Conservation (phyloP, 2,329 filamentous ascomycete genomes). For the Meredithiella fracta region DNA sequence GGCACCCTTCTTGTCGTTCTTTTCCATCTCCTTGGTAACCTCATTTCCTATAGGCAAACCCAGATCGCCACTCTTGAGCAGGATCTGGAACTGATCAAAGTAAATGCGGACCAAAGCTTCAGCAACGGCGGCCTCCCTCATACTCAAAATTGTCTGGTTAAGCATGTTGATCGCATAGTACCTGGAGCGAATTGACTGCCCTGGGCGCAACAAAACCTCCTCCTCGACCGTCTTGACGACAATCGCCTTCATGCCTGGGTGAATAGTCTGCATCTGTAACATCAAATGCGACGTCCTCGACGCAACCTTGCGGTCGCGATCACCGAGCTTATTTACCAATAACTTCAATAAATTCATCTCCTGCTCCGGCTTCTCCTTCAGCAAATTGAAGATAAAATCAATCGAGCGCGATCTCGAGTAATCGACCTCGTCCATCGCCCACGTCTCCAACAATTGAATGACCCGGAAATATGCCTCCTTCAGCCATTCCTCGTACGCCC, state of each 20-base stretch:
- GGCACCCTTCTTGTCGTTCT: conserved; percentile 20
- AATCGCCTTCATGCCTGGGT: conserved; percentile 85
- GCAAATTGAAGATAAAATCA: conserved; percentile 76
- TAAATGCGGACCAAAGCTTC: conserved; percentile 76
- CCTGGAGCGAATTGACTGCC: conserved; percentile 73
- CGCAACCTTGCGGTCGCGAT: conserved; percentile 87
- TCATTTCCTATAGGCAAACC: conserved; percentile 25
- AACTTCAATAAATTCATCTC: conserved; percentile 84
- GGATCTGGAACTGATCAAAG: conserved; percentile 69
- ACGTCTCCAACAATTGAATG: conserved; percentile 75
- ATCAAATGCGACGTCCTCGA: conserved; percentile 85
- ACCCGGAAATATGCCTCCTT: conserved; percentile 90
- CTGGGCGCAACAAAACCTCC: conserved; percentile 72
- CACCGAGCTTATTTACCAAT: conserved; percentile 90
- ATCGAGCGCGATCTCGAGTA: conserved; percentile 78
- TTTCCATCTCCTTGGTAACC: conserved; percentile 19
- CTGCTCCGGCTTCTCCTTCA: conserved; percentile 94
- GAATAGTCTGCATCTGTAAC: conserved; percentile 74
- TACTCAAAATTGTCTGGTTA: conserved; percentile 87
- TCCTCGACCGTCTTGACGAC: conserved; percentile 74
- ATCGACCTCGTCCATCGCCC: conserved; percentile 90
- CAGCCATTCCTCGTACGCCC: conserved; percentile 90
- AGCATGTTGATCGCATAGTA: conserved; percentile 95
- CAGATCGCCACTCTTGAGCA: conserved; percentile 49
- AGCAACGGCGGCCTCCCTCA: conserved; percentile 65